Conservation (phyloP, 495 filamentous ascomycete species). For the Clohesyomyces aquaticus region DNA sequence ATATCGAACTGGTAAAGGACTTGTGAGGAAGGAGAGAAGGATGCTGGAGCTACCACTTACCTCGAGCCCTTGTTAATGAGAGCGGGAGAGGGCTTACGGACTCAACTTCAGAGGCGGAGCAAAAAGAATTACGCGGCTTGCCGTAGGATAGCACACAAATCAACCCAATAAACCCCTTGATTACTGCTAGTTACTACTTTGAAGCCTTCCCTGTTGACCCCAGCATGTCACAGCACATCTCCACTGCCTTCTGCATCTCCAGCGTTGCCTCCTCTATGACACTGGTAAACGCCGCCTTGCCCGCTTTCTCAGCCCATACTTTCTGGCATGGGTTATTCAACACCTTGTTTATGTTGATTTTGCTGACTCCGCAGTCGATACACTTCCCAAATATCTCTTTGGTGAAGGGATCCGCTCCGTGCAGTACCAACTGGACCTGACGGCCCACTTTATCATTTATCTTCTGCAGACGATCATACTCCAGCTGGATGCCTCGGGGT, state of each 20-base stretch:
- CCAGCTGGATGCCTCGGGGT: constrained; percentile 69
- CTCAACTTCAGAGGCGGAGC: too few species aligned
- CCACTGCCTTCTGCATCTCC: constrained; percentile 75
- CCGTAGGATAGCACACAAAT: too few species aligned
- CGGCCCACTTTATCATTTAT: constrained; percentile 67
- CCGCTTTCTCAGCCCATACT: constrained; percentile 68
- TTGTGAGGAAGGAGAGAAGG: too few species aligned
- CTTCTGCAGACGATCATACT: constrained; percentile 71
- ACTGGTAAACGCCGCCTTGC: constrained; percentile 66
- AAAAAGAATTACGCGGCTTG: too few species aligned
- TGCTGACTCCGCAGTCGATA: constrained; percentile 71
- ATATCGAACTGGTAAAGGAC: too few species aligned
- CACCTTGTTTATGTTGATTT: constrained; percentile 84
- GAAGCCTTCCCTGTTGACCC: constrained; percentile 67
- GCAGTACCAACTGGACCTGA: constrained; percentile 69
- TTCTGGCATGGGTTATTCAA: constrained; percentile 72
- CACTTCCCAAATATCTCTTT: constrained; percentile 66
- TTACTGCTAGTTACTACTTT: too few species aligned
- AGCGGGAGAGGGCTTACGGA: too few species aligned
- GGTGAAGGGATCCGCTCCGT: constrained; percentile 74
- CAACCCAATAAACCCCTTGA: too few species aligned
- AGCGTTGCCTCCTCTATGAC: constrained; percentile 73
- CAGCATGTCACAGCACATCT: constrained; percentile 73
- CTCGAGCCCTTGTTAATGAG: too few species aligned
- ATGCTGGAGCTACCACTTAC: too few species aligned